A percentile compares a stretch with the other conserved stretches of the same genome.
phyloP scores from a whole-genome alignment of 2,329 filamentous ascomycete genomes.

The Cladosporium sp. region DNA sequence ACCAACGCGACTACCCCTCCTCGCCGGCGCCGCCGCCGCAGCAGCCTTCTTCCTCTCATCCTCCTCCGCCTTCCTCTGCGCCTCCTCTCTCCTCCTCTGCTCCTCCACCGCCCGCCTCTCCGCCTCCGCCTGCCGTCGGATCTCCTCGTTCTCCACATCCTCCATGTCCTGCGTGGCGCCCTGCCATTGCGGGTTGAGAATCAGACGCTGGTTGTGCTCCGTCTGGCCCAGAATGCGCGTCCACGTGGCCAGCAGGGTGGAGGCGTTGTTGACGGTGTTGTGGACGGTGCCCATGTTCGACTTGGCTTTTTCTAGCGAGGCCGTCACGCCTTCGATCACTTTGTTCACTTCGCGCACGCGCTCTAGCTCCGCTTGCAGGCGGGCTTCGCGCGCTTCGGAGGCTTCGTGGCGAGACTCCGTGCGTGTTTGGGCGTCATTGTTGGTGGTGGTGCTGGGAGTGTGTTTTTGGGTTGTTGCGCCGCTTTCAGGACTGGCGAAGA shows the following conservation, averaged over 20 bases:
- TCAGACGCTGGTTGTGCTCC: slow-evolving; percentile 91
- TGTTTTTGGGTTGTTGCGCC: slow-evolving; percentile 33
- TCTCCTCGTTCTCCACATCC: slow-evolving; percentile 79
- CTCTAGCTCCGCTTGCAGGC: slow-evolving; percentile 73
- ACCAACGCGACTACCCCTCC: slow-evolving; percentile 31
- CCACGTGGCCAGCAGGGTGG: slow-evolving; percentile 89
- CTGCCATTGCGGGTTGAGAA: slow-evolving; percentile 85
- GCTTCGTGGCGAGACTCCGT: slow-evolving; percentile 44
- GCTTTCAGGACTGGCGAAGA: slow-evolving; percentile 53
- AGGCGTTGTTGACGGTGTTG: slow-evolving; percentile 79
- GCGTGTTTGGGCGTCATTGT: slow-evolving; percentile 29
- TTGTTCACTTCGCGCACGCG: slow-evolving; percentile 82
- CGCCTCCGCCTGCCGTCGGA: slow-evolving; percentile 68
- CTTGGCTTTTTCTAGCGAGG: slow-evolving; percentile 66
- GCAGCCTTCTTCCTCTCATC: slow-evolving; percentile 54
- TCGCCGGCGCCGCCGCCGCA: slow-evolving; percentile 36
- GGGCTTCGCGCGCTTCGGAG: slow-evolving; percentile 66
- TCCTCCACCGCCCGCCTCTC: slow-evolving; percentile 75
- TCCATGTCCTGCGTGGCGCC: slow-evolving; percentile 80
- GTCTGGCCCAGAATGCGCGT: slow-evolving; percentile 94
- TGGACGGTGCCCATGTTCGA: slow-evolving; percentile 82
- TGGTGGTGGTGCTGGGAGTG: slow-evolving; percentile 28
- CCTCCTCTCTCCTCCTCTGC: slow-evolving; percentile 57
- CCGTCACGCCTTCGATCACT: slow-evolving; percentile 74
- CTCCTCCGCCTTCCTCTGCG: slow-evolving; percentile 49